phyloP scores from a whole-genome alignment of 78 protist species.

The Creolimax fragrantissima region DNA sequence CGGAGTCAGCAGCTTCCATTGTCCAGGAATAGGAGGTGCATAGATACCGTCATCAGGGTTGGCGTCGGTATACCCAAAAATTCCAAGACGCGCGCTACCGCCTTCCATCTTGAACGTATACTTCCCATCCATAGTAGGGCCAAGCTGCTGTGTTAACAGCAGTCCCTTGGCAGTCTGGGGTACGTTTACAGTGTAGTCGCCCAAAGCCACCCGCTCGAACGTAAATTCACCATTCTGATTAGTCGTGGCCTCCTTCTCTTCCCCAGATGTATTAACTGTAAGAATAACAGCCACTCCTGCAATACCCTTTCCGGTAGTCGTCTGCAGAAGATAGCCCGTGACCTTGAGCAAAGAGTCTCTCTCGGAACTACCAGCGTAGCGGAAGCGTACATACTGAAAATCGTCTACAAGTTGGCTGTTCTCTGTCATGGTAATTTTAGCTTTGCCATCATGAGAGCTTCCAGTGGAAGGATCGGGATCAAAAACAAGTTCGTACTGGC shows the following conservation, averaged over 20 bases:
- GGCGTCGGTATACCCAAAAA: neutral
- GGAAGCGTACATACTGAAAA: neutral
- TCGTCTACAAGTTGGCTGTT: neutral
- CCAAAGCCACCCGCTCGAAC: neutral
- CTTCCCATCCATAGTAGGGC: neutral
- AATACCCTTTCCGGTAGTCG: neutral
- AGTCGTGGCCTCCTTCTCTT: neutral
- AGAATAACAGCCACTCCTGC: neutral
- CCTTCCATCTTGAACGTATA: neutral
- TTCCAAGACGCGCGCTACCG: neutral
- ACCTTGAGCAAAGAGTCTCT: neutral
- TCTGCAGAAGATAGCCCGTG: neutral
- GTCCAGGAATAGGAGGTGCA: neutral
- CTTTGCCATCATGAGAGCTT: neutral
- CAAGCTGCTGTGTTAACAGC: neutral
- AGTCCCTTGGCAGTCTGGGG: neutral
- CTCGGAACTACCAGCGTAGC: neutral
- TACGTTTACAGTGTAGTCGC: neutral
- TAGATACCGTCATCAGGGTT: neutral
- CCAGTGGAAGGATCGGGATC: neutral
- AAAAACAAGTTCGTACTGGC: neutral
- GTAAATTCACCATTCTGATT: neutral
- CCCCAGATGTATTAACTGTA: neutral
- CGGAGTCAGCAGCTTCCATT: neutral
- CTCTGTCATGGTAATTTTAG: neutral